Base-by-base conservation (phyloP, 352 stramenopile genomes). In the Blastocystis sp. region DNA sequence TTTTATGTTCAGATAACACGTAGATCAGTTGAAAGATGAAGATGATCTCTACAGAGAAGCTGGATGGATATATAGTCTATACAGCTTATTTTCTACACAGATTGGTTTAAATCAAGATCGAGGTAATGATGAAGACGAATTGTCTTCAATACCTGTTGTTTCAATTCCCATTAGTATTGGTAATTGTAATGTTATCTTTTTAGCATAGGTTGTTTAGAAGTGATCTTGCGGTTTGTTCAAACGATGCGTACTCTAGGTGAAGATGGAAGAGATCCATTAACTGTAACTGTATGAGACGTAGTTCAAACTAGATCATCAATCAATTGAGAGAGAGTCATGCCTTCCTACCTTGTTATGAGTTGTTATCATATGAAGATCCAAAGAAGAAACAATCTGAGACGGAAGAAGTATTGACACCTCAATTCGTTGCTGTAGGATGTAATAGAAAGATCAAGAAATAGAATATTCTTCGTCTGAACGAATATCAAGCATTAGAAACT, bases 61-160 rank as follows among this genome's bases (percentile, higher is more conserved):
- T 51, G 65, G 32, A 54, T 77, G 37, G 37, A 56, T 77, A 2
- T 77, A 77, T 51, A 56, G 32, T 77, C 37, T 77, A 3, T 77
- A 77, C 27, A 57, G 32, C 54, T 14, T 77, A 21, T 77, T 56
- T 54, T 21, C 29, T 14, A 77, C 65, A 35, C 65, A 77, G 27
- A n/a, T 77, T 27, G 65, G 65, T 46, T 46, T 46, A 46, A 46
- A 46, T 46, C 39, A 9, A 35, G 27, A 61, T 5, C 19, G 51
- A 32, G 2, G 4, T 29, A 19, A 6, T 21, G 43, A 56, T 54
- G 65, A 77, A 77, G 65, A 77, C 11, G 65, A 77, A 14, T n/a
- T 49, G 35, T 24, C 27, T 51, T 29, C 39, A 46, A 46, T 77
- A 37, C 65, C 65, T 54, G 43, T 77, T 52, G 65, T 77, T 19